phyloP scores from a whole-genome alignment of 768 basidiomycete species.

The Suillus discolor region DNA sequence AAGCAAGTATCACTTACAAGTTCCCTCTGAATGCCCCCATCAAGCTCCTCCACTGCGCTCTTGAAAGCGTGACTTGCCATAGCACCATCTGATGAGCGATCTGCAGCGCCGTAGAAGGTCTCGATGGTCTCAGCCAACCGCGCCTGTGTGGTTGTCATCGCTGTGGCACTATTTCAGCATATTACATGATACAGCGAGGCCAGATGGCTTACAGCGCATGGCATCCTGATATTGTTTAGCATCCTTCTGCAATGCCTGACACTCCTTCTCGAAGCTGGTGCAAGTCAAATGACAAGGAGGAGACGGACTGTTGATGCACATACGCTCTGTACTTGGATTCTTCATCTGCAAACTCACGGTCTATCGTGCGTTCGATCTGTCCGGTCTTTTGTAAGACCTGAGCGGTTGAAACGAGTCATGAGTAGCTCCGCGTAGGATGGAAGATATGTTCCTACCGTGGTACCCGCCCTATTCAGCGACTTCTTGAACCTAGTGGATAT shows the following conservation, averaged over 20 bases:
- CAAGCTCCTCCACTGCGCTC: slow-evolving; percentile 91
- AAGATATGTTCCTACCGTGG: slow-evolving; percentile 60
- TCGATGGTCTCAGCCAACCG: slow-evolving; percentile 94
- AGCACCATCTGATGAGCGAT: slow-evolving; percentile 85
- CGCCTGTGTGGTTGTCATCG: slow-evolving; percentile 92
- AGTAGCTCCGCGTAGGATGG: slow-evolving; percentile 80
- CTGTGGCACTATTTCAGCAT: slow-evolving; percentile 41
- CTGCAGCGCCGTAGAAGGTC: slow-evolving; percentile 86
- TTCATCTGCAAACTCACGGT: slow-evolving; percentile 91
- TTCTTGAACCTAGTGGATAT: slow-evolving; percentile 77
- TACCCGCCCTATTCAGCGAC: slow-evolving; percentile 88
- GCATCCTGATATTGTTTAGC: slow-evolving; percentile 94
- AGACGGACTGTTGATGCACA: slow-evolving; percentile 32
- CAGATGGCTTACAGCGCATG: slow-evolving; percentile 71
- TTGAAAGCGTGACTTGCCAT: slow-evolving; percentile 98
- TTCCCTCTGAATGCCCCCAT: slow-evolving; percentile 80
- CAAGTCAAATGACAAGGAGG: slow-evolving; percentile 9
- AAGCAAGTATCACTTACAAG: slow-evolving; percentile 56
- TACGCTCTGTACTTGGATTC: slow-evolving; percentile 90
- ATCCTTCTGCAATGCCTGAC: slow-evolving; percentile 89
- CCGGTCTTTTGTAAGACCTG: slow-evolving; percentile 97
- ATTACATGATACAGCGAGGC: background rate
- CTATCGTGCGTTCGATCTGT: slow-evolving; percentile 94
- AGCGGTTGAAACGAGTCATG: slow-evolving; percentile 8
- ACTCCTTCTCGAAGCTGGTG: slow-evolving; percentile 93